phyloP scores from a whole-genome alignment of 2,329 filamentous ascomycete genomes.

The Monosporascus sp. region DNA sequence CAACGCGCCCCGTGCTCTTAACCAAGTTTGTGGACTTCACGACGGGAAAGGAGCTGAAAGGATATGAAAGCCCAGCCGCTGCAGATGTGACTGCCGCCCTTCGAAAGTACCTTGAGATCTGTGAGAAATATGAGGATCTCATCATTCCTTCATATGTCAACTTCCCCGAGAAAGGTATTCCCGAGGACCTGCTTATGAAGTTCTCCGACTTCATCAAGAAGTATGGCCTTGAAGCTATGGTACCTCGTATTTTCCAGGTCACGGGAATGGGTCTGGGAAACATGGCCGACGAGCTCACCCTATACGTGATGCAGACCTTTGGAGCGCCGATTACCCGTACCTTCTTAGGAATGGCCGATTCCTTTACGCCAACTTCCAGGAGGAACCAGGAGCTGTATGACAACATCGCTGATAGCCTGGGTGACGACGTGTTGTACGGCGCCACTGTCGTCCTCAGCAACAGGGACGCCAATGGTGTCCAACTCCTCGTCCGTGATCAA shows the following conservation, averaged over 20 bases:
- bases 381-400: slow-evolving; percentile 38
- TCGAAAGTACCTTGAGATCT: slow-evolving; percentile 22
- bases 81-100: slow-evolving; percentile 16
- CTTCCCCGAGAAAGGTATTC: slow-evolving; percentile 39
- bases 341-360: slow-evolving; percentile 23
- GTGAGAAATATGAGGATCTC: slow-evolving; percentile 25
- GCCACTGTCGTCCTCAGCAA: slow-evolving; percentile 28
- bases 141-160: slow-evolving; percentile 31
- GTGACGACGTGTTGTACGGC: slow-evolving; percentile 31
- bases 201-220: slow-evolving; percentile 45
- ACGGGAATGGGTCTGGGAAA: slow-evolving; percentile 40
- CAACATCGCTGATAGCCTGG: slow-evolving; percentile 28
- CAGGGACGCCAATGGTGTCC: slow-evolving; percentile 24
- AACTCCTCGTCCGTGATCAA: slow-evolving; percentile 23
- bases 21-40: slow-evolving; percentile 31
- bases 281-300: slow-evolving; percentile 34
- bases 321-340: slow-evolving; percentile 30
- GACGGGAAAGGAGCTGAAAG: slow-evolving; percentile 25
- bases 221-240: slow-evolving; percentile 37
- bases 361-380: slow-evolving; percentile 29
- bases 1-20: slow-evolving; percentile 21
- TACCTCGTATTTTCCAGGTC: slow-evolving; percentile 35
- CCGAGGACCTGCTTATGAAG: slow-evolving; percentile 40
- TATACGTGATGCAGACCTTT: slow-evolving; percentile 42
- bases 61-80: background rate